phyloP scores from a whole-genome alignment of 2,329 filamentous ascomycete species.

The Alternaria arborescens region DNA sequence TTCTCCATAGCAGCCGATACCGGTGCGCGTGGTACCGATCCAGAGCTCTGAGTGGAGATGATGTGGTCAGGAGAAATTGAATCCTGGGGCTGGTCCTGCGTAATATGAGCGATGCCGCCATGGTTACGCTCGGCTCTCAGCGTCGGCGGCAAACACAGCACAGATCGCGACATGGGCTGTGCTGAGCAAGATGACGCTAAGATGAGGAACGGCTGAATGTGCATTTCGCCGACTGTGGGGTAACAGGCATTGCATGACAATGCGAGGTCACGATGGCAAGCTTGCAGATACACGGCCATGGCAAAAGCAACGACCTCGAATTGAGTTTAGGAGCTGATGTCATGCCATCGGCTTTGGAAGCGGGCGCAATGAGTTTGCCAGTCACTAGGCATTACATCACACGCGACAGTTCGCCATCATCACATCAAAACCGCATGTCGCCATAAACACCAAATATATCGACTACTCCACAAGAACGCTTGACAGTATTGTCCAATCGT shows the following conservation, averaged over 20 bases:
- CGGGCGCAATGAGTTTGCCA: background rate
- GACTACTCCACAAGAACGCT: slow-evolving; percentile 1
- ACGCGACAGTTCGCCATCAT: background rate
- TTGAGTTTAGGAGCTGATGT: background rate
- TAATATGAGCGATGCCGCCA: slow-evolving; percentile 15
- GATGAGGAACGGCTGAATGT: background rate
- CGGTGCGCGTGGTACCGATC: slow-evolving; percentile 18
- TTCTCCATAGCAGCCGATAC: slow-evolving; percentile 23
- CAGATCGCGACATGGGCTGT: slow-evolving; percentile 13
- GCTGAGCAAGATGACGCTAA: slow-evolving; percentile 1
- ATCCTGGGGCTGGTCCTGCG: slow-evolving; percentile 12
- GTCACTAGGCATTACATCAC: background rate
- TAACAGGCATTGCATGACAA: slow-evolving; percentile 12
- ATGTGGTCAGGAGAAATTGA: slow-evolving; percentile 16
- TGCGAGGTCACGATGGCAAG: slow-evolving; percentile 16
- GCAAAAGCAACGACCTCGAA: slow-evolving; percentile 1
- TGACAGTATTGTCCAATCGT: slow-evolving; percentile 21
- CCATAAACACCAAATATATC: background rate
- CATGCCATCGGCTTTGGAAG: background rate
- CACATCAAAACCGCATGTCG: background rate
- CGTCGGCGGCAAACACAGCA: slow-evolving; percentile 10
- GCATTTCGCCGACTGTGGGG: slow-evolving; percentile 21
- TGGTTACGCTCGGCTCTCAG: slow-evolving; percentile 31
- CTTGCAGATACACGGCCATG: background rate
- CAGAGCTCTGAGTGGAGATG: slow-evolving; percentile 16